phyloP scores from a whole-genome alignment of 352 stramenopile genomes.

The Globisporangium splendens region DNA sequence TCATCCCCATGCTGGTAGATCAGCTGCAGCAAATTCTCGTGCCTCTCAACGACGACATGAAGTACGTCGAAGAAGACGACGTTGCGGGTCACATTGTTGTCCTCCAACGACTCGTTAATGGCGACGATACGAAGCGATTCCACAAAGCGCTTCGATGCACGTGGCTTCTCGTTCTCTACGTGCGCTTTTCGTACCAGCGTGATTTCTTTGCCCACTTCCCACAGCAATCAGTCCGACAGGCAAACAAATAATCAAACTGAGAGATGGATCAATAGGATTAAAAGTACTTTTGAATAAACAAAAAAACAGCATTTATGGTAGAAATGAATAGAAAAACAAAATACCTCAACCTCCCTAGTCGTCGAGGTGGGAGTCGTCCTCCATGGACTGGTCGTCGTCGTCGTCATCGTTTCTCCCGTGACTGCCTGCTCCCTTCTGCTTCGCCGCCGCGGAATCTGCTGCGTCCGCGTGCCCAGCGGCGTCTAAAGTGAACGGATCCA shows the following conservation, averaged over 20 bases:
- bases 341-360: conserved; percentile 12
- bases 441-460: background rate
- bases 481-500: background rate
- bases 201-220: conserved; percentile 31
- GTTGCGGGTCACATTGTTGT: background rate
- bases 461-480: background rate
- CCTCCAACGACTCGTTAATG: background rate
- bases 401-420: conserved; percentile 1
- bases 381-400: conserved; percentile 24
- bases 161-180: conserved; percentile 24
- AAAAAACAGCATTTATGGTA: background rate
- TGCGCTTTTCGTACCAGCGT: conserved; percentile 31
- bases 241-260: background rate
- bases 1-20: background rate
- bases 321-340: background rate
- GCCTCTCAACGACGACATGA: conserved; percentile 21
- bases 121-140: background rate
- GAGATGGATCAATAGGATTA: no score
- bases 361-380: conserved; percentile 41
- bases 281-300: background rate
- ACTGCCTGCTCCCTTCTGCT: background rate
- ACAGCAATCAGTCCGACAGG: background rate
- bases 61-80: conserved; percentile 8
- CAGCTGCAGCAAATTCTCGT: conserved; percentile 19
- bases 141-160: background rate